Base-by-base conservation (phyloP, 2,329 filamentous ascomycete species). In the Emmonsiellopsis sp. region DNA sequence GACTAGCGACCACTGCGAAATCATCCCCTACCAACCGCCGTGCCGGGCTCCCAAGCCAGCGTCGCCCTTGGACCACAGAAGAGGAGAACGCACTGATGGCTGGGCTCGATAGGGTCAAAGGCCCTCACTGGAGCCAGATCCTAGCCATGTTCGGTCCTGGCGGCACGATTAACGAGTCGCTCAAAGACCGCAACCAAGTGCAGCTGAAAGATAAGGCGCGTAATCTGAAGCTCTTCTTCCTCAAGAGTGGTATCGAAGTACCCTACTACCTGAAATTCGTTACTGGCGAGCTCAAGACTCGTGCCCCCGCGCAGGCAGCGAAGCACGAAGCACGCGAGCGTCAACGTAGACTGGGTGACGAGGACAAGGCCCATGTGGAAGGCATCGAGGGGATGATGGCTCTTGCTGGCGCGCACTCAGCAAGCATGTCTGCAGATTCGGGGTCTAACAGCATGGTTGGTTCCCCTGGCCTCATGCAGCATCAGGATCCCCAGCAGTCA, bases 101-200 rank as follows among this genome's bases (percentile, higher is more conserved):
- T 48, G 90, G 90, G 1, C 80, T 95, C 3, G 90, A 94, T 63
- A 83, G 86, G 66, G 90, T 95, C 46, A 90, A 91, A 65, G 90
- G 90, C 0, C 90, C 90, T 14, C 89, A 95, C 63, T 95, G 90
- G 90, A 92, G 87, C 60, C 89, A 95, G 65, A 95, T 95, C 46
- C 75, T 95, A 10, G 85, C 85, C 1, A 79, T 95, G 42, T 95
- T 92, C 65, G 90, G 90, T 0, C 79, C 82, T 0, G 86, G 85
- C 42, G 90, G 90, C 5, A 86, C 85, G 0, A 81, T 92, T 27
- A 91, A 84, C 46, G 86, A 92, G 61, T 86, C 92, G 27, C 77
- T 95, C 17, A 92, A 91, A 61, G 90, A 95, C 65, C 81, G 89
- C 36, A 94, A 90, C 44, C 89, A 95, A 64, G 90, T 95, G 0